phyloP scores from a whole-genome alignment of 352 stramenopile genomes.

The Pythium sp. region DNA sequence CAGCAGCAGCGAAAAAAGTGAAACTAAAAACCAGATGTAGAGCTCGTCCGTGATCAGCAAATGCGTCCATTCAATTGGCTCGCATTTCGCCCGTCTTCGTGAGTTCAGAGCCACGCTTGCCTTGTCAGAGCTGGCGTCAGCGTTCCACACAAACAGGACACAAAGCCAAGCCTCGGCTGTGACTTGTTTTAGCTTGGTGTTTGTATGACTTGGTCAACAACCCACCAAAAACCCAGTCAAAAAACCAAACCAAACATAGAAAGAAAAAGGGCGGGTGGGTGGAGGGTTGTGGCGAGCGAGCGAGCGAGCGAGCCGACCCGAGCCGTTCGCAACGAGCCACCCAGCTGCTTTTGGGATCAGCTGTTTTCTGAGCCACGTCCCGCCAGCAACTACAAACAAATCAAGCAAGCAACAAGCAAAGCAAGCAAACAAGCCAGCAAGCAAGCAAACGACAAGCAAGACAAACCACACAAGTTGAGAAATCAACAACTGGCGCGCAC shows the following conservation, averaged over 20 bases:
- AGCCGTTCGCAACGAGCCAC: neutral
- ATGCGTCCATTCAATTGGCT: constrained; percentile 3
- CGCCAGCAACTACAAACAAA: neutral
- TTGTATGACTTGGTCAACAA: neutral
- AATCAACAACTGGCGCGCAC: neutral
- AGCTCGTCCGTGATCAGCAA: neutral
- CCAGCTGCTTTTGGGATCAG: neutral
- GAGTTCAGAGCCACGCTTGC: neutral
- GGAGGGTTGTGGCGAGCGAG: neutral
- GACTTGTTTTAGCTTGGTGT: neutral
- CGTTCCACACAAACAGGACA: neutral
- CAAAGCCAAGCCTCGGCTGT: neutral
- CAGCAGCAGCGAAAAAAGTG: neutral
- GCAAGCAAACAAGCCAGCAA: neutral
- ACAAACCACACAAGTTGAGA: neutral
- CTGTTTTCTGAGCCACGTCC: neutral
- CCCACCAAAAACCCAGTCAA: neutral
- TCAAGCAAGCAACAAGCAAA: neutral
- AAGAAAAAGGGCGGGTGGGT: neutral
- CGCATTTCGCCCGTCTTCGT: neutral
- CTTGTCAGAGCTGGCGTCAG: neutral
- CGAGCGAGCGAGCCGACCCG: neutral
- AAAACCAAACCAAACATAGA: neutral
- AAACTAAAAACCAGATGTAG: constrained; percentile 3
- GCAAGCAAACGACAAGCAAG: neutral